These are phyloP conservation scores for Brassica carinata DNA, from an alignment of 345 rosid species.

Conservation along the genomic window DNA sequence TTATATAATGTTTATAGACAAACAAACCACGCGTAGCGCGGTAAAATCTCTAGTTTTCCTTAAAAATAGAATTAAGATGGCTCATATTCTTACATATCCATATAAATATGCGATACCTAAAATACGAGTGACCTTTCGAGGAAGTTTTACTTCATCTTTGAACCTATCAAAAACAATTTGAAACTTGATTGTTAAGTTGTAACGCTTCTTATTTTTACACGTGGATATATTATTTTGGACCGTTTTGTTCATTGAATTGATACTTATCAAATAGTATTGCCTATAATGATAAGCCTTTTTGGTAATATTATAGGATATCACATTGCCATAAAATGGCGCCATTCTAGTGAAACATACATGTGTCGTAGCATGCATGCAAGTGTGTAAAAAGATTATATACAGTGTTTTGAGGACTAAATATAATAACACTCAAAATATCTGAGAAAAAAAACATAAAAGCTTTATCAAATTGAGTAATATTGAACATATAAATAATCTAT, in stretches of 20 bases:
- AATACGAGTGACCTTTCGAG: slow-evolving; percentile 16
- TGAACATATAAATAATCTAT: background rate
- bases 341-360: slow-evolving; percentile 23
- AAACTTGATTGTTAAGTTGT: slow-evolving; percentile 33
- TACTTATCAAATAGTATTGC: slow-evolving; percentile 32
- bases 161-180: slow-evolving; percentile 32
- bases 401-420: background rate
- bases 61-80: background rate
- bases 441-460: background rate
- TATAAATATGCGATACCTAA: slow-evolving; percentile 6
- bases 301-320: slow-evolving; percentile 23
- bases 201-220: slow-evolving; percentile 10
- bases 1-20: no score
- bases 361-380: slow-evolving; percentile 35
- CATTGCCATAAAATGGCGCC: slow-evolving; percentile 21
- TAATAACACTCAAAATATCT: background rate
- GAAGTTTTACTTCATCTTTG: slow-evolving; percentile 13
- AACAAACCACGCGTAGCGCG: no score
- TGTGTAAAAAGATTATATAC: background rate
- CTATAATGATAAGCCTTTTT: slow-evolving; percentile 29
- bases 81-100: slow-evolving; percentile 1
- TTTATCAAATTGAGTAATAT: background rate
- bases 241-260: background rate
- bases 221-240: slow-evolving; percentile 23
- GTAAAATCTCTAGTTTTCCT: background rate